A percentile compares a stretch with the other conserved stretches of the same genome.
These are phyloP conservation scores for Cytospora piceae DNA, from an alignment of 2,329 filamentous ascomycete species.

Conservation along the genomic window DNA sequence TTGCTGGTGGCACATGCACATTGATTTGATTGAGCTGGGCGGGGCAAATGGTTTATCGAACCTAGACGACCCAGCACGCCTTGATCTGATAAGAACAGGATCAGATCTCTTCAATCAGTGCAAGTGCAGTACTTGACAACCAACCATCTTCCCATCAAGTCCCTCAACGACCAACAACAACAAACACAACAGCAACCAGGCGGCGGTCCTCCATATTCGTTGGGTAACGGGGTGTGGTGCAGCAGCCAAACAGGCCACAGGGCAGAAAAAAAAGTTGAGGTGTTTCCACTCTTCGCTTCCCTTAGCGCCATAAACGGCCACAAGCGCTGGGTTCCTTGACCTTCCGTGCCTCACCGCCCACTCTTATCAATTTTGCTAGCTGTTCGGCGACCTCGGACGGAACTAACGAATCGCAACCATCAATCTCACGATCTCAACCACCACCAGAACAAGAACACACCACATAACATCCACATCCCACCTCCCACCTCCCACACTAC, in stretches of 20 bases:
- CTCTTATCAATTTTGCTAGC: conserved; percentile 7
- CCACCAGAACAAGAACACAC: not conserved
- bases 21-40: not conserved
- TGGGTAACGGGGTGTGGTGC: not conserved
- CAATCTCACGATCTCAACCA: conserved; percentile 32
- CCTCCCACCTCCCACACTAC: not conserved
- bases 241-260: not conserved
- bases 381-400: conserved; percentile 1
- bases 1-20: not conserved
- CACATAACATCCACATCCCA: not conserved
- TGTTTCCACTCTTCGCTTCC: conserved; percentile 26
- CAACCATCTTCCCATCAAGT: no score
- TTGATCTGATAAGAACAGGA: no score
- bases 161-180: not conserved
- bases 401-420: conserved; percentile 7
- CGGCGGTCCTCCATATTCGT: no score
- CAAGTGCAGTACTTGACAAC: no score
- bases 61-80: not conserved
- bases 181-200: not conserved
- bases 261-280: conserved; percentile 16
- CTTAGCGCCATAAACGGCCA: conserved; percentile 8
- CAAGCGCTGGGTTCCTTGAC: not conserved
- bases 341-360: conserved; percentile 26
- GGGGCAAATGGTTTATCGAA: conserved; percentile 13
- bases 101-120: no score